These are phyloP conservation scores for Penicillium polonicum DNA, from an alignment of 2,329 filamentous ascomycete genomes.

Conservation along the genomic window DNA sequence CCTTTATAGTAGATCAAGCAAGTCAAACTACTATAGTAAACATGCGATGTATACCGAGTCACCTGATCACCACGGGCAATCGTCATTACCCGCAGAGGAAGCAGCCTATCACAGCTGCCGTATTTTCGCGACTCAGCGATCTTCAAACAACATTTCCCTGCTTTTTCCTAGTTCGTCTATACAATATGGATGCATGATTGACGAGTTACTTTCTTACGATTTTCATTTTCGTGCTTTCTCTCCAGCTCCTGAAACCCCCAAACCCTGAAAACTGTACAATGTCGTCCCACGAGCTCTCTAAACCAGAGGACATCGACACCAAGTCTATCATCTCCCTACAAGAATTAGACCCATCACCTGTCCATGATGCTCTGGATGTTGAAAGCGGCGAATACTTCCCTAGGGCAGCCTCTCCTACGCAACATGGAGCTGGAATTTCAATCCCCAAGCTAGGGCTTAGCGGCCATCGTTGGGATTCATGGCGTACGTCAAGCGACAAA, in stretches of 20 bases:
- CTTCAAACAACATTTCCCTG: constrained; percentile 13
- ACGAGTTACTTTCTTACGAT: constrained; percentile 15
- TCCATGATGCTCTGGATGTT: constrained; percentile 56
- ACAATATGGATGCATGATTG: constrained; percentile 8
- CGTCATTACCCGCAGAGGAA: not conserved
- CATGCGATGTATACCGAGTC: not conserved
- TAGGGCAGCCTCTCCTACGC: constrained; percentile 17
- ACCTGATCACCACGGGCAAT: not conserved
- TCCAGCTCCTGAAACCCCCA: not conserved
- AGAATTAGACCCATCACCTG: constrained; percentile 79
- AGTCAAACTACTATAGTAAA: not conserved
- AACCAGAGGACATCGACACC: constrained; percentile 33
- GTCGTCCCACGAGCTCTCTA: constrained; percentile 15
- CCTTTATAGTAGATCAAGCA: not conserved
- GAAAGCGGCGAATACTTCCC: constrained; percentile 53
- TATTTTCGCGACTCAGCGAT: constrained; percentile 14
- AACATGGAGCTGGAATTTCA: constrained; percentile 20
- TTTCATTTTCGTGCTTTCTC: not conserved
- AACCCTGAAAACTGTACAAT: constrained; percentile 8
- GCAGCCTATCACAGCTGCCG: constrained; percentile 17
- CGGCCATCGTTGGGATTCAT: constrained; percentile 71
- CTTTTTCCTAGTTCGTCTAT: constrained; percentile 11
- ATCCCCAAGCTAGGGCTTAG: constrained; percentile 55
- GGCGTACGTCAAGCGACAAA: constrained; percentile 57
- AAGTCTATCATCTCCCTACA: constrained; percentile 64